Conservation (phyloP, 805 yeast genomes). For the Cyberlindnera petersonii region DNA sequence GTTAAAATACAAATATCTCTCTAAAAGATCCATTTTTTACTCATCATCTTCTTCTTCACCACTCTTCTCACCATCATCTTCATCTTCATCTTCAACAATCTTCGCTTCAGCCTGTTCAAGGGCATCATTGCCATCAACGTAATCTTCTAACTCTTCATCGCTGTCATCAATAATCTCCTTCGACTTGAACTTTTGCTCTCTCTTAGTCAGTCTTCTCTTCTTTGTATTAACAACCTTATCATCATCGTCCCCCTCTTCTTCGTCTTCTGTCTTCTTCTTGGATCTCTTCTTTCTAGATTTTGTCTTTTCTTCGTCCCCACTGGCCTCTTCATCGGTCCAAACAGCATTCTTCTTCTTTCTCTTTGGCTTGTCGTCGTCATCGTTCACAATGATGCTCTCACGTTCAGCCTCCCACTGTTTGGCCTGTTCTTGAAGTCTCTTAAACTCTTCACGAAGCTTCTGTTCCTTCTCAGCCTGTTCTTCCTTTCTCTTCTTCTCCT, state of each 20-base stretch:
- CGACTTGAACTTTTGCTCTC: slow-evolving; percentile 30
- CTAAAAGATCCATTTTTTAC: background rate
- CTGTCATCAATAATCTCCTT: slow-evolving; percentile 40
- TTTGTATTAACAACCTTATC: slow-evolving; percentile 26
- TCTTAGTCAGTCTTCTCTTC: slow-evolving; percentile 15
- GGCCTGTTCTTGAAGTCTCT: slow-evolving; percentile 52
- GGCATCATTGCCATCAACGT: slow-evolving; percentile 19
- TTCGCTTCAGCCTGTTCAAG: slow-evolving; percentile 22
- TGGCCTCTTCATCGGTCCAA: slow-evolving; percentile 44
- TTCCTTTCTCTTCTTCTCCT: slow-evolving; percentile 39
- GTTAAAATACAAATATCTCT: background rate
- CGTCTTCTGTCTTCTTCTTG: slow-evolving; percentile 28
- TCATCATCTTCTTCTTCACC: slow-evolving; percentile 17
- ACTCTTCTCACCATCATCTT: slow-evolving; percentile 8
- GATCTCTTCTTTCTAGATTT: slow-evolving; percentile 23
- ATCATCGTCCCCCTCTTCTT: slow-evolving; percentile 16
- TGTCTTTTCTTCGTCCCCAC: slow-evolving; percentile 26
- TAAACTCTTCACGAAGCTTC: slow-evolving; percentile 39
- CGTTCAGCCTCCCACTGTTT: slow-evolving; percentile 55
- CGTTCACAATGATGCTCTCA: slow-evolving; percentile 32
- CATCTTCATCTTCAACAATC: slow-evolving; percentile 16
- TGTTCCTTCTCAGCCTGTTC: slow-evolving; percentile 48
- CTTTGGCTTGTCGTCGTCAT: slow-evolving; percentile 34
- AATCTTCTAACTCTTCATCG: slow-evolving; percentile 36
- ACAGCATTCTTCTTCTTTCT: slow-evolving; percentile 39